Percentiles rank a stretch among this genome's conserved stretches.
phyloP scores from a whole-genome alignment of 1,139 yeast species.

The Pneumocystis oryctolagi region DNA sequence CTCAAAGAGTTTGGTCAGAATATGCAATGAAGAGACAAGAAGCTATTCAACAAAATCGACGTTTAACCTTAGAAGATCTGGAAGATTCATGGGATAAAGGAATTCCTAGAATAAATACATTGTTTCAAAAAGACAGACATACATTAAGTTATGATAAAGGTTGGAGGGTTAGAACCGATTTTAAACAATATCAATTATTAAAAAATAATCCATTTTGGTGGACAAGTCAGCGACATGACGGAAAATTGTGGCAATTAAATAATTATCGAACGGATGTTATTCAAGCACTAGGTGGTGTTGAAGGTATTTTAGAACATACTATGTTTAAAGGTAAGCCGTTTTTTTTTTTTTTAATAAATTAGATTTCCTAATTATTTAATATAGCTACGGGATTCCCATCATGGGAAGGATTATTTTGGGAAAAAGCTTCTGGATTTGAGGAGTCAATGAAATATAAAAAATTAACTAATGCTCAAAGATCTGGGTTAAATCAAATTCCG shows the following conservation, averaged over 20 bases:
- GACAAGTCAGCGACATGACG: conserved; percentile 88
- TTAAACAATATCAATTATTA: conserved; percentile 55
- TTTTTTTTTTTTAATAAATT: not conserved
- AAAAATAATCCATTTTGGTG: conserved; percentile 90
- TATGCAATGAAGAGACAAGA: conserved; percentile 81
- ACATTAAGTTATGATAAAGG: conserved; percentile 83
- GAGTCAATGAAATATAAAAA: conserved; percentile 89
- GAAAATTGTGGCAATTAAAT: conserved; percentile 84
- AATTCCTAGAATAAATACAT: conserved; percentile 83
- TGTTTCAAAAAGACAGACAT: conserved; percentile 89
- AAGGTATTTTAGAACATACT: conserved; percentile 88
- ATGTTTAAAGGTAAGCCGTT: conserved; percentile 39
- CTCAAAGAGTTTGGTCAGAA: conserved; percentile 96
- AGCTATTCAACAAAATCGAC: conserved; percentile 71
- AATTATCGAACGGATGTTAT: conserved; percentile 91
- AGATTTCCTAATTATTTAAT: not conserved
- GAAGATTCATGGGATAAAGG: conserved; percentile 96
- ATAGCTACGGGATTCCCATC: conserved; percentile 88
- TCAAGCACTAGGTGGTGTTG: conserved; percentile 94
- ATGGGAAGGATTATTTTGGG: conserved; percentile 99
- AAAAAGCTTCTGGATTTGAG: conserved; percentile 68
- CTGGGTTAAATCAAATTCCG: conserved; percentile 95
- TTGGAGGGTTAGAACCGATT: conserved; percentile 67
- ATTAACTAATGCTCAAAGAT: conserved; percentile 90
- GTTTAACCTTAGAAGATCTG: conserved; percentile 81